Base-by-base conservation (phyloP, 176 grass and related monocot genomes). In the Miscanthus lutarioriparius region DNA sequence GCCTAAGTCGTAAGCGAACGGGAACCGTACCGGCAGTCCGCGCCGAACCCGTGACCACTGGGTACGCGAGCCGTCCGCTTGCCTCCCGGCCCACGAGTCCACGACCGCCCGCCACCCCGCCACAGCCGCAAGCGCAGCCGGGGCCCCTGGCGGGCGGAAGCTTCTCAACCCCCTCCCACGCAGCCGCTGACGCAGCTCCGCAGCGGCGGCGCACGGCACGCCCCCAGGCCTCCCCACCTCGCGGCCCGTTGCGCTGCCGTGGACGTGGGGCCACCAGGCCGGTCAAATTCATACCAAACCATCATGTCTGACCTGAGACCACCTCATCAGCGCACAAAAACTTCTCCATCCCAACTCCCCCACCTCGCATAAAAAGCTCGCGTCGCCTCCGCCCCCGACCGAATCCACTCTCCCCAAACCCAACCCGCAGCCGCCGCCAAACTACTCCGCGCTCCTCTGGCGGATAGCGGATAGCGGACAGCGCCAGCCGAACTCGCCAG, bases 161-260 rank as follows among this genome's bases (percentile, higher is more conserved):
- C 66, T 86, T 90, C 88, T 82, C 26, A 10, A 19, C 47, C 33
- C 28, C 49, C 43, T 14, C 22, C 41, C 72, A 72, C 88, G 83
- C 83, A 73, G 26, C 43, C 0, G 88, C 87, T 84, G 82, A 72
- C 88, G 83, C 83, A 73, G 26, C 43, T 39, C 67, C 0, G 88
- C 87, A 80, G 22, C 37, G 11, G 48, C 82, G 48, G 14, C 47
- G 20, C 63, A 64, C 23, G 66, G 43, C 43, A 51, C 15, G 0
- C 3, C 12, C 3, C 0, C 23, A 35, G 33, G 13, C 4, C 2
- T 1, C 75, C 80, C 80, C 44, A n/a, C 27, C 7, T 5, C 39
- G 0, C 62, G 37, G 17, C 36, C 70, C 38, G 63, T 78, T 64
- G 82, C 72, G 71, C 47, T 38, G 72, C 78, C 53, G 65, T 73